These are phyloP conservation scores for Oryza brachyantha DNA, from an alignment of 176 grass and related monocot species.

Conservation along the genomic window DNA sequence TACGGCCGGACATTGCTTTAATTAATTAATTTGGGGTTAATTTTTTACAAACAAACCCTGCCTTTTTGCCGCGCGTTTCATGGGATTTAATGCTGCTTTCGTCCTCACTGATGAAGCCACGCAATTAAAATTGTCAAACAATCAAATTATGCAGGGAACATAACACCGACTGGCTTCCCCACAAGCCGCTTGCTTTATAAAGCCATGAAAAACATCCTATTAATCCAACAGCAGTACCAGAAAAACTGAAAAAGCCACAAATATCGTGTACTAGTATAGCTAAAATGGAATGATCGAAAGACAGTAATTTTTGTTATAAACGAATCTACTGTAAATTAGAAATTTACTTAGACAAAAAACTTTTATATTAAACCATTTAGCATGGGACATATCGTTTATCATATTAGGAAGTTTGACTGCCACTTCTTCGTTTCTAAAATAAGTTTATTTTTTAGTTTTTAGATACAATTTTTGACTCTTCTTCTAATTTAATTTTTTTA, in stretches of 20 bases:
- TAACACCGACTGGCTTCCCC: not conserved
- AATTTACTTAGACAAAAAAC: no score
- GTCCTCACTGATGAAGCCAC: not conserved
- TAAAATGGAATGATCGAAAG: no score
- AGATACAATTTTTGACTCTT: no score
- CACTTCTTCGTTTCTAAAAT: no score
- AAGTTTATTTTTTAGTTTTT: no score
- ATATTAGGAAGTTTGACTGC: no score
- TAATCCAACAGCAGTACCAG: not conserved
- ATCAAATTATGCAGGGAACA: not conserved
- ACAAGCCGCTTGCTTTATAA: constrained; percentile 12
- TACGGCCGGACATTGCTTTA: not conserved
- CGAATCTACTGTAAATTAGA: no score
- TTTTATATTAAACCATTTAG: no score
- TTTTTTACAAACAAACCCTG: not conserved
- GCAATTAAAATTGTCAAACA: not conserved
- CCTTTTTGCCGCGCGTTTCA: not conserved
- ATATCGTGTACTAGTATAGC: no score
- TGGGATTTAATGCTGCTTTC: constrained; percentile 6
- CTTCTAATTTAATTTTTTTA: no score
- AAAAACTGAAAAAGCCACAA: not conserved
- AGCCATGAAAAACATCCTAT: not conserved
- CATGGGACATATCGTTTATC: no score
- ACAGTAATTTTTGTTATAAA: no score
- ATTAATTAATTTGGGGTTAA: not conserved